Evolutionary conservation across 257 asterid genomes (phyloP), one percentile per base, ranked within the genome.

Genomic region (Catharanthus roseus): DNA sequence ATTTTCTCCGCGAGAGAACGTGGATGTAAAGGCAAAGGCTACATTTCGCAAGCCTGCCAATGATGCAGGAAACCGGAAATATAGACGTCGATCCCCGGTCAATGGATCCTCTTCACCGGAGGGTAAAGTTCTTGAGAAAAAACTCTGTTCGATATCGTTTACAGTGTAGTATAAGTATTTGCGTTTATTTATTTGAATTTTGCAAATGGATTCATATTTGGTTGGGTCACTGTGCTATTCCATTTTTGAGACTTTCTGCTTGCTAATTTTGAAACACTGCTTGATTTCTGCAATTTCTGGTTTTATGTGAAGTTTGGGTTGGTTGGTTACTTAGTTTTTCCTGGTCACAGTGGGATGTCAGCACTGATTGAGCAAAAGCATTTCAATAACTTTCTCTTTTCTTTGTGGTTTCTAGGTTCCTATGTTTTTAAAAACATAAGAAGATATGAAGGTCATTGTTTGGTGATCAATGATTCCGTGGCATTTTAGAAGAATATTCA

Each of bases 21-120:
- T 56, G 67, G 92, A 89, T 71, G 55, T 82, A 18, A 85, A 77
- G 78, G 79, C 88, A 6, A 85, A 77, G 77, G 80, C 88, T 8
- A 89, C 86, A 49, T 93, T 93, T 78, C 89, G 96, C 77, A 93
- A 87, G 96, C 96, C 89, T 21, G 51, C 79, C 6, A 86, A 72
- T 73, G 98, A 90, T 74, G 86, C 95, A 5, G 85, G 79, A 74
- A 79, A 74, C 71, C 77, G 98, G 85, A 89, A 86, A 81, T 93
- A 93, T 82, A 79, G 98, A 82, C 97, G 95, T 61, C 87, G 96
- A 54, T 89, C 97, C 81, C 92, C 97, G 21, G 68, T 63, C 9
- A 85, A 77, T 29, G 88, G 87, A 64, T 90, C 96, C 50, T 79
- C 97, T 3, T 83, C 93, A 3, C 74, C 90, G 16, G 95, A 84